phyloP scores from a whole-genome alignment of 768 basidiomycete species.

The Lentinula detonsa region DNA sequence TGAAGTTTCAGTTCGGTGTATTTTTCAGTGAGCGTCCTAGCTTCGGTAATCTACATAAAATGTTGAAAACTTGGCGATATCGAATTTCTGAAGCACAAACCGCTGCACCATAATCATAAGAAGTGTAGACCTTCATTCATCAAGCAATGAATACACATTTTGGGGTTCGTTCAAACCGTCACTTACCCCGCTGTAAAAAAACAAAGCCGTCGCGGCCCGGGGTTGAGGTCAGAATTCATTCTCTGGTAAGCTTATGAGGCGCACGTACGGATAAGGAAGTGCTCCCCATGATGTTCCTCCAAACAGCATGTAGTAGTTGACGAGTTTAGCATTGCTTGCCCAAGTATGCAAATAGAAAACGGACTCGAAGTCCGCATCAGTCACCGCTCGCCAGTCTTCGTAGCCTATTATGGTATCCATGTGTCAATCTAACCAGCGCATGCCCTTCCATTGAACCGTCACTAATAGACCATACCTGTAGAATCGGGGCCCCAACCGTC shows the following conservation, averaged over 20 bases:
- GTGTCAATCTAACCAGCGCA: neutral
- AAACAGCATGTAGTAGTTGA: conserved; percentile 84
- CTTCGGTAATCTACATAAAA: conserved; percentile 48
- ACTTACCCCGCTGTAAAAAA: neutral
- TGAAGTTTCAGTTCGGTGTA: conserved; percentile 76
- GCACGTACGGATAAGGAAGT: conserved; percentile 72
- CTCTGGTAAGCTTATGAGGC: conserved; percentile 22
- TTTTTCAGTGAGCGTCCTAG: conserved; percentile 59
- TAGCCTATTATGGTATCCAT: conserved; percentile 42
- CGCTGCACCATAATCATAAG: conserved; percentile 78
- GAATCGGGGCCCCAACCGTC: conserved; percentile 78
- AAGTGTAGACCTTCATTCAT: conserved; percentile 24
- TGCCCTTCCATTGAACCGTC: neutral
- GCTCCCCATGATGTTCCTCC: conserved; percentile 87
- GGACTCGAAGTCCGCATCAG: conserved; percentile 67
- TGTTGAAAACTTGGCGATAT: neutral
- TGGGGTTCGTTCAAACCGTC: neutral
- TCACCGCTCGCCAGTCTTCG: conserved; percentile 54
- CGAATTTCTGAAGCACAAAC: conserved; percentile 18
- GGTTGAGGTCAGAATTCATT: neutral
- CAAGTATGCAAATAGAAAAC: conserved; percentile 77
- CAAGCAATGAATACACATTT: neutral
- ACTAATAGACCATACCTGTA: conserved; percentile 36
- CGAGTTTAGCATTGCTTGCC: conserved; percentile 77
- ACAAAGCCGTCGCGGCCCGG: too few species aligned